Evolutionary conservation across 306 rosid genomes (phyloP), one percentile per base, ranked within the genome.

Genomic region (Canavalia gladiata): DNA sequence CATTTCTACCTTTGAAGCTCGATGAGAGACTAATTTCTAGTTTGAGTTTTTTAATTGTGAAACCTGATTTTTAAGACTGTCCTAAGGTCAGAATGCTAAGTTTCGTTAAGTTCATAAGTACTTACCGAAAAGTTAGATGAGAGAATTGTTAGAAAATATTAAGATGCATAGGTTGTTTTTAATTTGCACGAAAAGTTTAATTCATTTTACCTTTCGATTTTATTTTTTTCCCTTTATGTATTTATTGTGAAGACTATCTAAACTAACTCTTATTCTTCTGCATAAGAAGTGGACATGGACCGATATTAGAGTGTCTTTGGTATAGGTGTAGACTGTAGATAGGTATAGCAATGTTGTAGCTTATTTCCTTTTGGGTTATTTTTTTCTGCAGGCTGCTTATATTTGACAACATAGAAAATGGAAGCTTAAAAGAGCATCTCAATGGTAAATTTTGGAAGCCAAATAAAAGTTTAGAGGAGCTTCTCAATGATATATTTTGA

Each of bases 371-470:
- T 71, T 56, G 64, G 82, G 30, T 52, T 49, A 39, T 74, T 68
- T 18, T 18, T 18, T 18, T 73, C 37, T 80, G 86, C 90, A 95
- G 98, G 80, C 72, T 92, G 82, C 91, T 95, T 34, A 89, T 95
- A 67, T 95, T 88, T 79, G 97, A 88, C 71, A 89, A 60, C 78
- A 87, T 91, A 82, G 95, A 89, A 85, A 87, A 92, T 67, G 98
- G 98, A 83, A 95, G 97, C 92, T 88, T 95, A 85, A 92, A 90
- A 89, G 97, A 92, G 71, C 94, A 89, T 89, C 97, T 95, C 42
- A 90, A 87, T 72, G 98, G 97, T 95, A 92, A 76, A 29, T 34
- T 77, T 68, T 64, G 37, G 51, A 31, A 60, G 25, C 41, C 8
- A 13, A 73, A 79, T 55, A 6, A 8, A 11, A 65, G 34, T 41